Evolutionary conservation across 2,329 filamentous ascomycete genomes (phyloP), one percentile per base, ranked within the genome.

Genomic region (Tolypocladium cylindrosporum): DNA sequence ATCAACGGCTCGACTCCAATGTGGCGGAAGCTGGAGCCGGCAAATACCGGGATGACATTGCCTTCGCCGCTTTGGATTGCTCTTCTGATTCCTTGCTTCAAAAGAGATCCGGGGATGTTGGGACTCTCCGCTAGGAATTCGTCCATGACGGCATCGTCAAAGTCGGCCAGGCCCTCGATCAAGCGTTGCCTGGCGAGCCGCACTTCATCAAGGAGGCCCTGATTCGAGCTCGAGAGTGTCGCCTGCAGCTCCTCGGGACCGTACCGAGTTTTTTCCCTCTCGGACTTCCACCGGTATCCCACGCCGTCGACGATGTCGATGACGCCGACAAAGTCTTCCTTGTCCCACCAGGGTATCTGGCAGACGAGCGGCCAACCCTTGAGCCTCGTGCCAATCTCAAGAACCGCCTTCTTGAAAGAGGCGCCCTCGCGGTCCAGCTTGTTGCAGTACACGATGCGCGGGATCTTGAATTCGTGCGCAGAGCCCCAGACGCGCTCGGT

Each of bases 401-500:
- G 87, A 1, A 97, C 87, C 0, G 93, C 93, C 56, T 88, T 84
- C 34, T 87, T 87, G 75, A 97, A 97, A 0, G 81, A 85, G 2
- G 89, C 89, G 11, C 89, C 89, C 61, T 89, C 86, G 37, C 89
- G 84, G 67, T 92, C 89, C 8, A 92, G 79, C 67, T 91, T 91
- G 73, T 92, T 91, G 65, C 91, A 83, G 63, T 86, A 91, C 53
- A 90, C 79, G 55, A 91, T 81, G 31, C 91, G 82, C 0, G 94
- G 94, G 45, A 97, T 96, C 27, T 79, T 80, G 69, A 96, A 96
- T 52, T 87, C 85, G 56, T 89, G 90, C 8, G 94, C 92, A 62
- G 96, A 94, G 16, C 83, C 81, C 94, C 94, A 99, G 3, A 99
- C 94, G 65, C 96, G 88, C 70, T 99, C 94, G 0, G 94, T 97